Conservation (phyloP, 2,329 filamentous ascomycete genomes). For the Catunica adiposa region DNA sequence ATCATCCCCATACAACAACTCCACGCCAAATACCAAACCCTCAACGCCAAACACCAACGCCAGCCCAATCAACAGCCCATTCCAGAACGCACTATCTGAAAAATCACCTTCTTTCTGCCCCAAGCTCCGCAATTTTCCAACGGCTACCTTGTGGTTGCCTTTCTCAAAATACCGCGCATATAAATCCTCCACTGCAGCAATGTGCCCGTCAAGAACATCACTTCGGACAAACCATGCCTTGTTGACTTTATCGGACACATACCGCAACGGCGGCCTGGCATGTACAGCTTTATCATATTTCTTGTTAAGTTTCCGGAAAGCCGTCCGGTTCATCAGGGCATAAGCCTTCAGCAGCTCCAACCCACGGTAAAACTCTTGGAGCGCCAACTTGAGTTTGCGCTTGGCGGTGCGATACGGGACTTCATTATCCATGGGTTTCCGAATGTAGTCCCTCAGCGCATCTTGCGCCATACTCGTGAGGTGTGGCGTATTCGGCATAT, state of each 20-base stretch:
- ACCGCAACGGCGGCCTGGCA: conserved; percentile 59
- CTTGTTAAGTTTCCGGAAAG: conserved; percentile 95
- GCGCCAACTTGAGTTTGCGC: conserved; percentile 72
- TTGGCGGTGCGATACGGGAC: conserved; percentile 80
- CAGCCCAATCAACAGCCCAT: conserved; percentile 49
- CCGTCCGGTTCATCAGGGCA: conserved; percentile 74
- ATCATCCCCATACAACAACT: conserved; percentile 36
- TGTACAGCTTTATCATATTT: conserved; percentile 91
- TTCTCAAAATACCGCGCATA: conserved; percentile 91
- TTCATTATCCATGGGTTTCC: conserved; percentile 30
- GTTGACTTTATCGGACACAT: conserved; percentile 84
- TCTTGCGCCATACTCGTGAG: conserved; percentile 21
- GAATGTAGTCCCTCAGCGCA: conserved; percentile 32
- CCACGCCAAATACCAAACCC: conserved; percentile 42
- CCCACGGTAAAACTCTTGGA: conserved; percentile 86
- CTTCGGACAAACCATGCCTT: conserved; percentile 84
- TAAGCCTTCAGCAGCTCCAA: conserved; percentile 88
- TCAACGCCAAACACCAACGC: conserved; percentile 51
- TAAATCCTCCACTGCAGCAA: conserved; percentile 70
- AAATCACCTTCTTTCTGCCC: conserved; percentile 31
- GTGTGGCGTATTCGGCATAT: conserved; percentile 36
- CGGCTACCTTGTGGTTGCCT: conserved; percentile 82
- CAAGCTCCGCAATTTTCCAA: conserved; percentile 67
- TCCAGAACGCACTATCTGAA: conserved; percentile 41
- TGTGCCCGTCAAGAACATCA: conserved; percentile 63